Conservation (phyloP, 768 basidiomycete species). For the Termitomyces sp. region DNA sequence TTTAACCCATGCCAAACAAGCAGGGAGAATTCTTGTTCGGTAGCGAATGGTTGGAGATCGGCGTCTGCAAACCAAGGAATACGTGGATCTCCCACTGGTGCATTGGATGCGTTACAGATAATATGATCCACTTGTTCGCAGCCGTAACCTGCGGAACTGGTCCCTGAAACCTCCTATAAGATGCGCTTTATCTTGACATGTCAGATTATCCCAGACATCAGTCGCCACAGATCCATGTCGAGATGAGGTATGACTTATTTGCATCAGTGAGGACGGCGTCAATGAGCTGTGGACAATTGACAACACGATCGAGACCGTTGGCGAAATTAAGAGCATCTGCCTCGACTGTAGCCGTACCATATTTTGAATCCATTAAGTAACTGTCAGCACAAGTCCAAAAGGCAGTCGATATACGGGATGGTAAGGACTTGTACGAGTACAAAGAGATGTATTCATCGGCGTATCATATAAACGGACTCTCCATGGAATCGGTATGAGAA, state of each 20-base stretch:
- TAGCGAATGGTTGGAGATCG: background rate
- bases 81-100: background rate
- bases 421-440: background rate
- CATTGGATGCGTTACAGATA: background rate
- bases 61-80: background rate
- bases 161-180: background rate
- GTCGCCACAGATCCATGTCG: background rate
- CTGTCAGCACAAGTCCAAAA: background rate
- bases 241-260: background rate
- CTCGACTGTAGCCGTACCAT: background rate
- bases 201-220: background rate
- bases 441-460: background rate
- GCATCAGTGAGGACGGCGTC: background rate
- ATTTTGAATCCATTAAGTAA: background rate
- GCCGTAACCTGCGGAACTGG: background rate
- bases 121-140: background rate
- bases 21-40: background rate
- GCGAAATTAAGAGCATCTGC: background rate
- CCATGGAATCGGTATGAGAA: background rate
- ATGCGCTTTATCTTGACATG: background rate
- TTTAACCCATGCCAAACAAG: background rate
- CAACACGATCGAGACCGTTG: background rate
- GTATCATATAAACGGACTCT: background rate
- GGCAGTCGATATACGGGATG: background rate
- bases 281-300: background rate